phyloP scores from a whole-genome alignment of 352 stramenopile species.

The Aphanomyces cochlioides region DNA sequence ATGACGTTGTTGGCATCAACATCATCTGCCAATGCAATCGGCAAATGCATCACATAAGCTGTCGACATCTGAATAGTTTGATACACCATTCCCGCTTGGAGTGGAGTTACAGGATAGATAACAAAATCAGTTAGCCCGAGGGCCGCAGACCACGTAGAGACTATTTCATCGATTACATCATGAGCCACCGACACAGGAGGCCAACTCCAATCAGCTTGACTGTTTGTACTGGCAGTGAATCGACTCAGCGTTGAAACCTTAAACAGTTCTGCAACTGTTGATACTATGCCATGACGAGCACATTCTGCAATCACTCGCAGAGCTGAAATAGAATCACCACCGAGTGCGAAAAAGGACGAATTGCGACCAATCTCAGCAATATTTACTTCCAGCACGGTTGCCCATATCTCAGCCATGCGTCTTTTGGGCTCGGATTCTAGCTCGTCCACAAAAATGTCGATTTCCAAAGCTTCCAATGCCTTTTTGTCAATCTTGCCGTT shows the following conservation, averaged over 20 bases:
- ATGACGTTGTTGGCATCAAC: background rate
- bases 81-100: conserved; percentile 11
- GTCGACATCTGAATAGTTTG: background rate
- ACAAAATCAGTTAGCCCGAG: background rate
- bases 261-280: background rate
- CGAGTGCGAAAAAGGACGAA: background rate
- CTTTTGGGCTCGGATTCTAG: background rate
- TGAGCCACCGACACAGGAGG: background rate
- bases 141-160: background rate
- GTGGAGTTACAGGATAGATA: conserved; percentile 1
- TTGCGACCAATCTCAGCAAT: background rate
- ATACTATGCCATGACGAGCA: background rate
- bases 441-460: background rate
- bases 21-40: background rate
- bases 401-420: background rate
- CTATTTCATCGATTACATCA: background rate
- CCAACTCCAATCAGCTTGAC: background rate
- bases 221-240: background rate
- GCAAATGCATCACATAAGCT: background rate
- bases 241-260: background rate
- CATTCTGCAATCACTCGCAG: background rate
- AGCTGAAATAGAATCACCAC: background rate
- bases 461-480: background rate
- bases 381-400: background rate
- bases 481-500: conserved; percentile 90